phyloP scores from a whole-genome alignment of 208 protist species.

The Novymonas esmeraldas region DNA sequence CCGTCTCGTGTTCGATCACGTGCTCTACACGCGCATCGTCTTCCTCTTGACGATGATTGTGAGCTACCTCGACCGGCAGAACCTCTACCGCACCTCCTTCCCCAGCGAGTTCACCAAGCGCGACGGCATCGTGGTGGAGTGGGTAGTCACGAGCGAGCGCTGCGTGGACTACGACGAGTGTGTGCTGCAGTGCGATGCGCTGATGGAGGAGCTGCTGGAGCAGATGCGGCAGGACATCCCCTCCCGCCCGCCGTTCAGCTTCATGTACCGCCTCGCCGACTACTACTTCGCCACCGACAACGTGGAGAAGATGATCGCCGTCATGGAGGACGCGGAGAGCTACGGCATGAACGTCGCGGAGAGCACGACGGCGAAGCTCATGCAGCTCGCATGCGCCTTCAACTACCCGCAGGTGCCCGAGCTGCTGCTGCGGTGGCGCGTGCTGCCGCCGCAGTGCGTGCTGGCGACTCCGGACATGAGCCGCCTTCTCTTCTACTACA shows the following conservation, averaged over 20 bases:
- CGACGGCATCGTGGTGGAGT: slow-evolving; percentile 90
- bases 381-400: slow-evolving; percentile 89
- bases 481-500: slow-evolving; percentile 89
- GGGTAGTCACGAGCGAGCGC: slow-evolving; percentile 72
- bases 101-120: slow-evolving; percentile 76
- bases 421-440: slow-evolving; percentile 86
- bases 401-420: slow-evolving; percentile 82
- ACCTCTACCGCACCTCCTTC: slow-evolving; percentile 83
- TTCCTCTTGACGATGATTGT: slow-evolving; percentile 90
- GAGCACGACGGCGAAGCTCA: slow-evolving; percentile 90
- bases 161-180: slow-evolving; percentile 86
- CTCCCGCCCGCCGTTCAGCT: slow-evolving; percentile 76
- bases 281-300: slow-evolving; percentile 94
- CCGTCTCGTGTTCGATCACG: slow-evolving; percentile 82
- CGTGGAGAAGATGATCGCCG: slow-evolving; percentile 89
- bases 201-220: slow-evolving; percentile 86
- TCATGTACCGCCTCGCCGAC: slow-evolving; percentile 87
- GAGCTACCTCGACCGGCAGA: slow-evolving; percentile 91
- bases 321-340: slow-evolving; percentile 83
- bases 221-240: slow-evolving; percentile 72
- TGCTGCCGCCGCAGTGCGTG: slow-evolving; percentile 83
- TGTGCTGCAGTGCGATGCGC: slow-evolving; percentile 83
- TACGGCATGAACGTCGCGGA: slow-evolving; percentile 81
- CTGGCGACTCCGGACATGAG: slow-evolving; percentile 90
- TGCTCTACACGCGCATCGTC: slow-evolving; percentile 85